These are phyloP conservation scores for Lablab purpureus DNA, from an alignment of 306 rosid genomes.

Conservation along the genomic window DNA sequence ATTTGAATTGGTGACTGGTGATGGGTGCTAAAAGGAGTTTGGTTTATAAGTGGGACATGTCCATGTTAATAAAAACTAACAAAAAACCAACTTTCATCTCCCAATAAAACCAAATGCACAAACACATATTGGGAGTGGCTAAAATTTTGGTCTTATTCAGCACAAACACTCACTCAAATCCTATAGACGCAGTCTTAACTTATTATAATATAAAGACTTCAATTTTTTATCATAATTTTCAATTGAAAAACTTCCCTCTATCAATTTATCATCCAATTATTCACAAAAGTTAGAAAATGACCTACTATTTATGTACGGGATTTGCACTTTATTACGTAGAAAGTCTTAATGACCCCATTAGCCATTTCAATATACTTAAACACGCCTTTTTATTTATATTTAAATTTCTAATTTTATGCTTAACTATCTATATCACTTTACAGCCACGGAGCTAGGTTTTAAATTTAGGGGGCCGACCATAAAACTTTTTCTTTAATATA, in stretches of 20 bases:
- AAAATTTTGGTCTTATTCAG: constrained; percentile 5
- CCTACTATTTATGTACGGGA: constrained; percentile 8
- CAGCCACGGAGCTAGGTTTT: no score
- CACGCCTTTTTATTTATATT: not conserved
- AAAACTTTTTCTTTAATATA: no score
- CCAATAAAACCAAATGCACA: not conserved
- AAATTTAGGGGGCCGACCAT: no score
- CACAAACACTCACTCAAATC: constrained; percentile 32
- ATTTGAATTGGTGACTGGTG: constrained; percentile 1
- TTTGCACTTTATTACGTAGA: not conserved
- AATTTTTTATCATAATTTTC: not conserved
- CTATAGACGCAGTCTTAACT: not conserved
- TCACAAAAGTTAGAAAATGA: not conserved
- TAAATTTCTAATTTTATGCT: not conserved
- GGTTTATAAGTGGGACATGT: constrained; percentile 38
- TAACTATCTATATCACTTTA: not conserved
- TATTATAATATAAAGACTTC: not conserved
- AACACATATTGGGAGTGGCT: not conserved
- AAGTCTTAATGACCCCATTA: not conserved
- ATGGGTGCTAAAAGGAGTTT: constrained; percentile 31
- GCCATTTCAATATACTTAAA: not conserved
- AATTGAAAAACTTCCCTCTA: not conserved
- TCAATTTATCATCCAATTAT: not conserved
- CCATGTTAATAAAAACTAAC: constrained; percentile 43
- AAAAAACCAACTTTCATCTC: constrained; percentile 40